Evolutionary conservation across 2,329 filamentous ascomycete genomes (phyloP), one percentile per base, ranked within the genome.

Genomic region (Beauveria sp.): DNA sequence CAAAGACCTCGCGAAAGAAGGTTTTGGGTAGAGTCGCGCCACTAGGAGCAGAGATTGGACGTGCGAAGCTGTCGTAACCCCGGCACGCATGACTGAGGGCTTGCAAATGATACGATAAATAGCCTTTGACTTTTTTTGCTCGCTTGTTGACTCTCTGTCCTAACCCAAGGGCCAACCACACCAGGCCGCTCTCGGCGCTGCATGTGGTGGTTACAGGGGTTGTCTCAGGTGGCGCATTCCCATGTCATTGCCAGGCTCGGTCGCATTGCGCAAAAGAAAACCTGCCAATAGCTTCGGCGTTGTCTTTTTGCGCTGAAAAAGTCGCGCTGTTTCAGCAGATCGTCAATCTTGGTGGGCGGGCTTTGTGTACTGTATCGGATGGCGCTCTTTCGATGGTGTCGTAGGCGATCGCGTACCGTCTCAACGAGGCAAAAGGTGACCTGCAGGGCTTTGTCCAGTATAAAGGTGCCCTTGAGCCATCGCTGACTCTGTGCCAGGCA

Each of bases 391-490:
- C 22, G 6, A 20, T 59, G 16, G 28, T 20, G 47, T 43, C 26
- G n/a, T 22, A 3, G 24, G 18, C 7, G 8, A 5, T n/a, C 3
- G n/a, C 18, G 18, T 22, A 20, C n/a, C 47, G 12, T 12, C 26
- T 44, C 37, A 10, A 26, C 47, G 24, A 24, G 9, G 24, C 28
- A 59, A 59, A 59, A 52, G 46, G 55, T 59, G 37, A 44, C 22
- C 8, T 46, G 24, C n/a, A 59, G 48, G 47, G 56, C 56, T 52
- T 59, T 52, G 20, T 59, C n/a, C 47, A 58, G 34, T 8, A 47
- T 37, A 46, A 44, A 59, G 47, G 56, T 26, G 47, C 56, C 47
- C 47, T 44, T 34, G 47, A 22, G 56, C 56, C 56, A 30, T 43
- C 30, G 3, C 34, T 30, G 56, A 52, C 24, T 30, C 6, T 44